Base-by-base conservation (phyloP, 2,329 filamentous ascomycete genomes). In the Ophiocordyceps unilateralis region DNA sequence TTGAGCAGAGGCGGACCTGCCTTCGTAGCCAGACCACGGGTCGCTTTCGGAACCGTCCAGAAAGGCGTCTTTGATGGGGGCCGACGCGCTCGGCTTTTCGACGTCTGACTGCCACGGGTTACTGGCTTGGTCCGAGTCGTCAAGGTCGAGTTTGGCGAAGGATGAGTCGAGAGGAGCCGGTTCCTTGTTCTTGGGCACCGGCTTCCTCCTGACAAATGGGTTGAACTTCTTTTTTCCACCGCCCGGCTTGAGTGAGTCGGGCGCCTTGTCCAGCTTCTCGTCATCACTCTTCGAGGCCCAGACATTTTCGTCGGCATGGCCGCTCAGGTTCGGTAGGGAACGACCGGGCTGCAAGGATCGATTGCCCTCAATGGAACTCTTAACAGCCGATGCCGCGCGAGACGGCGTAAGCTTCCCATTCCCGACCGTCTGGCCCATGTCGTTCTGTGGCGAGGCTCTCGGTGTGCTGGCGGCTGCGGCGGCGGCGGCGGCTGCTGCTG, bases 151-250 rank as follows among this genome's bases (percentile, higher is more conserved):
- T 46, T 64, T 61, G 3, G 67, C 59, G 22, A 72, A 61, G 2
- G 61, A 54, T 11, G 60, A 58, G 1, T 58, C 55, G 1, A 61
- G 58, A 7, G 58, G 54, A 11, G 52, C 46, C 11, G 51, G 48
- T 5, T 22, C 39, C 44, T 48, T 28, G 44, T 43, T 36, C 37
- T 39, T 45, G 12, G 45, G 42, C 34, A 50, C 40, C 9, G 48
- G 48, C 48, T 70, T 70, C 44, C 69, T 66, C 46, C 69, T 69
- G 20, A 63, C 50, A 53, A 76, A 76, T 0, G 72, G 72, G 43
- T 76, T 76, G 19, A 70, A 73, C 44, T 69, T 63, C 22, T 54
- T 50, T 32, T 58, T 57, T 9, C 52, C 50, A 12, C 46, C 52
- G 42, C 57, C 60, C 21, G 64, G 61, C 28, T 52, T 56, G 42